Evolutionary conservation across 148 eudicot genomes (phyloP), one percentile per base, ranked within the genome.

Genomic region (Suaeda aralocaspica): DNA sequence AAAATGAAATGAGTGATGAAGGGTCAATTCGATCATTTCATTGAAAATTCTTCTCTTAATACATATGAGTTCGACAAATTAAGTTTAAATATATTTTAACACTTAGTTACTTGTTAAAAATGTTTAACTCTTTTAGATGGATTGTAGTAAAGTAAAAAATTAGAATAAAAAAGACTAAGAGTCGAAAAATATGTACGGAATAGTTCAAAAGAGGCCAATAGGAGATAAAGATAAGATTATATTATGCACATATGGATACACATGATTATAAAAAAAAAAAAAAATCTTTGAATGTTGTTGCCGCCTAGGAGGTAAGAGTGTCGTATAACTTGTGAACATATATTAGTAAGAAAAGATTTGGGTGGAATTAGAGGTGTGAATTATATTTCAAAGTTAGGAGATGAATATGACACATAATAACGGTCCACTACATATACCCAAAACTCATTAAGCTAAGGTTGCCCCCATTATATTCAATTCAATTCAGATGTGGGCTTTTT

Each of bases 221-320:
- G 55, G 25, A 57, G 28, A 69, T 56, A 44, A 57, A 50, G 72
- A 57, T 57, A 69, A 61, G 41, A 41, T 42, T 22, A 36, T 57
- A 28, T 7, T n/a, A n/a, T n/a, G n/a, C n/a, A n/a, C n/a, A n/a
- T n/a, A n/a, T n/a, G n/a, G 36, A 14, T 49, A 49, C 5, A 5
- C 5, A 49, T 46, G 50, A 15, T 46, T 46, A 15, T 11, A 18
- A n/a, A n/a, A n/a, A n/a, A n/a, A n/a, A n/a, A n/a, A n/a, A n/a
- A n/a, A n/a, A 0, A 21, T 39, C 2, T 18, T 26, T 16, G 4
- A 61, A 21, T 44, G 60, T 58, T 59, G 72, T 70, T 70, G 65
- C 65, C 9, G 57, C 26, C 26, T 70, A 70, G 73, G 73, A 59
- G 73, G 73, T 70, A 70, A 53, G 73, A 28, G 53, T 30, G 73